A percentile compares a stretch with the other conserved stretches of the same genome.
Evolutionary conservation across 1,139 yeast species (phyloP).

Genomic region (Debaryomyces sp.): DNA sequence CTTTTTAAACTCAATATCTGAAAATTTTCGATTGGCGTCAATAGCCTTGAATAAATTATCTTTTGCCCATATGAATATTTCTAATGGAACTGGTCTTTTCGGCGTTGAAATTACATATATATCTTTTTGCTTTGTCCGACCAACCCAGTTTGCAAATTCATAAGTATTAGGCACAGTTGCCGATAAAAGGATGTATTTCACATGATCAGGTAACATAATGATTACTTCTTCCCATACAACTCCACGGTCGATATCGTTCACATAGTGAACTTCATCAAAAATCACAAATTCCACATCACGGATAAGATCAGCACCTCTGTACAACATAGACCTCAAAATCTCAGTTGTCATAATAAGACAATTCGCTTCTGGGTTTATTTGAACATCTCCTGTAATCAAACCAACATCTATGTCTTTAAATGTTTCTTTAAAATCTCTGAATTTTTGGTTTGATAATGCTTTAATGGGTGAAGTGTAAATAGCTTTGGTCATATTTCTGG

Average conservation of each 20-base stretch:
- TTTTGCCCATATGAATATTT: conserved; percentile 80
- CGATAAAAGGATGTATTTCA: conserved; percentile 81
- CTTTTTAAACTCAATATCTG: conserved; percentile 62
- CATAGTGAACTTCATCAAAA: conserved; percentile 97
- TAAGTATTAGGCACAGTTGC: conserved; percentile 98
- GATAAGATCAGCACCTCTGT: conserved; percentile 93
- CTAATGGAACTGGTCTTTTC: conserved; percentile 93
- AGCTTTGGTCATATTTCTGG: conserved; percentile 86
- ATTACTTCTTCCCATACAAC: conserved; percentile 99
- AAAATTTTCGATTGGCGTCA: conserved; percentile 70
- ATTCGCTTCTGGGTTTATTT: conserved; percentile 94
- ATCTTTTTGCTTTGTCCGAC: conserved; percentile 93
- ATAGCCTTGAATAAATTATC: conserved; percentile 69
- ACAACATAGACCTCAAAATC: conserved; percentile 90
- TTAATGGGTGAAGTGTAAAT: conserved; percentile 93
- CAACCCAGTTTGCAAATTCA: conserved; percentile 99
- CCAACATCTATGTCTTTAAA: conserved; percentile 88
- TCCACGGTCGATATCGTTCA: conserved; percentile 95
- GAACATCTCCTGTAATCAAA: conserved; percentile 96
- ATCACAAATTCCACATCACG: conserved; percentile 97
- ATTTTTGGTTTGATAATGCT: conserved; percentile 91
- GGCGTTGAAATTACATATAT: conserved; percentile 95
- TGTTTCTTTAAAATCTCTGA: conserved; percentile 84
- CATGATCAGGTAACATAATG: conserved; percentile 94
- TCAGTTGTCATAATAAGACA: conserved; percentile 98